Conservation (phyloP, 345 rosid genomes). For the Camelina hispida region DNA sequence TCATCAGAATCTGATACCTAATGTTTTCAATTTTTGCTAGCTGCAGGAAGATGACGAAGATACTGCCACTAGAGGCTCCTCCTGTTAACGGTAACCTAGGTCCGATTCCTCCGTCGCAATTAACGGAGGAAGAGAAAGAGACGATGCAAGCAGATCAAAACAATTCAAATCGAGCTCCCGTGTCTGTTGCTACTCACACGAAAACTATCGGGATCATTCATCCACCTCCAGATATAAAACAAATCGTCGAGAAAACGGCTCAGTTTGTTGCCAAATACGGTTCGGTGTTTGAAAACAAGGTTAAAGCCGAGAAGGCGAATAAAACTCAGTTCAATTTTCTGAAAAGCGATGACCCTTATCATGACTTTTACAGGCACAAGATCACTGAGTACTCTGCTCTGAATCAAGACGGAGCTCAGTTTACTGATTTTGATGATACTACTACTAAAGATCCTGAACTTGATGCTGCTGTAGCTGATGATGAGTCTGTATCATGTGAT, state of each 20-base stretch:
- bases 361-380: slow-evolving; percentile 77
- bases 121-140: slow-evolving; percentile 54
- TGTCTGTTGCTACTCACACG: slow-evolving; percentile 73
- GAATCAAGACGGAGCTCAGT: slow-evolving; percentile 55
- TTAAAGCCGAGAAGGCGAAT: slow-evolving; percentile 66
- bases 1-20: neutral
- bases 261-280: slow-evolving; percentile 80
- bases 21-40: neutral
- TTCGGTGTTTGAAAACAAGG: slow-evolving; percentile 77
- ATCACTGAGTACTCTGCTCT: slow-evolving; percentile 70
- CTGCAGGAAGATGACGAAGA: slow-evolving; percentile 54
- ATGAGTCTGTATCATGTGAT: slow-evolving; percentile 45
- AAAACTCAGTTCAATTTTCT: slow-evolving; percentile 78
- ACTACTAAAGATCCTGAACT: slow-evolving; percentile 44
- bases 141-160: slow-evolving; percentile 49
- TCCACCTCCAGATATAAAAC: slow-evolving; percentile 62
- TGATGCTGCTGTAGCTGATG: neutral
- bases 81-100: slow-evolving; percentile 67
- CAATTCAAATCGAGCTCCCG: slow-evolving; percentile 46
- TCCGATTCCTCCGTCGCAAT: slow-evolving; percentile 64
- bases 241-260: slow-evolving; percentile 25
- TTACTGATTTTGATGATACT: slow-evolving; percentile 43
- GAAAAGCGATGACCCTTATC: slow-evolving; percentile 70
- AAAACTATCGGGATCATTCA: slow-evolving; percentile 82
- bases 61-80: slow-evolving; percentile 81